phyloP scores from a whole-genome alignment of 1,284 basidiomycete species.

The Boletus sp. region DNA sequence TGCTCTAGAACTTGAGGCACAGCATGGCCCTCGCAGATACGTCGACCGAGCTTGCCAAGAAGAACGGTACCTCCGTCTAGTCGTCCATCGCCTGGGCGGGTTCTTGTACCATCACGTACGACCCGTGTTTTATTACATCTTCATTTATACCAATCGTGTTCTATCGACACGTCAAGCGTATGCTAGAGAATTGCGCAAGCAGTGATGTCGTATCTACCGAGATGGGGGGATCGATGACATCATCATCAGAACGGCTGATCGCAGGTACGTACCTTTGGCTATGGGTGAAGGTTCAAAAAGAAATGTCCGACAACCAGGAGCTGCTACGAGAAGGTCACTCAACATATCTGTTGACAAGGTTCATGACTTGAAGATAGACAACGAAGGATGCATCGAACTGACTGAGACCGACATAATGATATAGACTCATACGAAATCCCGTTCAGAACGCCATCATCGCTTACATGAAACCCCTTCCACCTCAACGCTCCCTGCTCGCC shows the following conservation, averaged over 20 bases:
- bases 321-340: no score
- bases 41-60: constrained; percentile 47
- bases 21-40: constrained; percentile 60
- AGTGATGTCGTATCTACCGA: constrained; percentile 29
- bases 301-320: no score
- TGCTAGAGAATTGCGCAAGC: constrained; percentile 33
- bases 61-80: constrained; percentile 56
- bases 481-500: constrained; percentile 27
- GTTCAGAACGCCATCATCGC: neutral
- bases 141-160: neutral
- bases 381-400: no score
- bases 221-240: constrained; percentile 28
- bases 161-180: constrained; percentile 31
- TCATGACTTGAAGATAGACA: no score
- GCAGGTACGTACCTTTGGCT: constrained; percentile 22
- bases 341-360: no score
- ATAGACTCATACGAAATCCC: neutral
- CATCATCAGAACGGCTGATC: no score
- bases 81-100: constrained; percentile 62
- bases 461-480: neutral
- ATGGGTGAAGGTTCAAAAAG: neutral
- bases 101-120: no score
- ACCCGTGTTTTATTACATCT: neutral
- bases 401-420: neutral
- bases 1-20: constrained; percentile 26